These are phyloP conservation scores for Chalciporus piperatus DNA, from an alignment of 768 basidiomycete genomes.

Conservation along the genomic window DNA sequence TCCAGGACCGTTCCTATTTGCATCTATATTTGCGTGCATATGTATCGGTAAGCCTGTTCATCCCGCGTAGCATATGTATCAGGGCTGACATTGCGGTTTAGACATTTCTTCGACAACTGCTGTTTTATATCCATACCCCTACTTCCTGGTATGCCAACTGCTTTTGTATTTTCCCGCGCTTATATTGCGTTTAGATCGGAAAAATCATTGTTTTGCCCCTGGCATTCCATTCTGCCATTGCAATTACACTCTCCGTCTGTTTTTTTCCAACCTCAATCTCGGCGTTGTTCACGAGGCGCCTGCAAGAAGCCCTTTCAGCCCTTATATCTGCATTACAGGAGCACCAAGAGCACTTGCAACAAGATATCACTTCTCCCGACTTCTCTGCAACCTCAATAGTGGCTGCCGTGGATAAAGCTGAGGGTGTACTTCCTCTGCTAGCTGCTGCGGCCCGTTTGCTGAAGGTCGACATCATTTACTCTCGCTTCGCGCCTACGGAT, in stretches of 20 bases:
- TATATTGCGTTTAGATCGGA: conserved; percentile 41
- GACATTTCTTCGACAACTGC: conserved; percentile 61
- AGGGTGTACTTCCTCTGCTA: conserved; percentile 51
- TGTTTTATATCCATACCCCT: conserved; percentile 61
- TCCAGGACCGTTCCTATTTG: conserved; percentile 61
- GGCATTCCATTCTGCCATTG: conserved; percentile 54
- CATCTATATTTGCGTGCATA: conserved; percentile 58
- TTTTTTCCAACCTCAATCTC: conserved; percentile 68
- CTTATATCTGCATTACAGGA: conserved; percentile 43
- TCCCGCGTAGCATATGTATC: not conserved
- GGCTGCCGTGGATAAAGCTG: conserved; percentile 36
- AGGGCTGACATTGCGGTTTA: conserved; percentile 19
- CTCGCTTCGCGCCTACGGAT: conserved; percentile 57
- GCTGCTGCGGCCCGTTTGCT: conserved; percentile 52
- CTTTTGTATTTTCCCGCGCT: not conserved
- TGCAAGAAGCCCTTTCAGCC: conserved; percentile 48
- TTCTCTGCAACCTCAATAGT: conserved; percentile 35
- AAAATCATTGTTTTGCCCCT: conserved; percentile 54
- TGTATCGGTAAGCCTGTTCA: conserved; percentile 44
- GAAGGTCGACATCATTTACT: conserved; percentile 56
- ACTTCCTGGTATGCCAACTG: conserved; percentile 43
- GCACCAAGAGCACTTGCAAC: conserved; percentile 46
- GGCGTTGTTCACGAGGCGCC: conserved; percentile 49
- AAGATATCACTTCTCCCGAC: conserved; percentile 34
- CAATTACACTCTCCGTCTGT: conserved; percentile 48